Evolutionary conservation across 164 flowering plant genomes (phyloP).

Genomic region (Stephania yunnanensis): DNA sequence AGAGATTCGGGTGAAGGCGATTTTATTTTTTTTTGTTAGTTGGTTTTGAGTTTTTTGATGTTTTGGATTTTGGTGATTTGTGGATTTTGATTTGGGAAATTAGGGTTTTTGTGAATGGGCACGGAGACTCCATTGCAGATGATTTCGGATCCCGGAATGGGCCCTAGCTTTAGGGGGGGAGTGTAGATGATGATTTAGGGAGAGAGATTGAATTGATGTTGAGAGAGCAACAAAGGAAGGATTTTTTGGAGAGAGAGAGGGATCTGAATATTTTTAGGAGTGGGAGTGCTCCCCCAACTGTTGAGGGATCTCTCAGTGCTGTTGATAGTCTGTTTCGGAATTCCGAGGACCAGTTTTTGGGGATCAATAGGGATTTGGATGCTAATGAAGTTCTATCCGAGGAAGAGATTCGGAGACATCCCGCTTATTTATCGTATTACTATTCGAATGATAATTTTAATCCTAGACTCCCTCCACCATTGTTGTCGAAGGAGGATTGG

Average conservation of each 20-base stretch:
- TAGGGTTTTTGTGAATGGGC: conserved; percentile 36
- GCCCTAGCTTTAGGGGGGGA: conserved; percentile 22
- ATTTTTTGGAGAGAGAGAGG: conserved; percentile 30
- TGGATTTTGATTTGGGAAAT: conserved; percentile 1
- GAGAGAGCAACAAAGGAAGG: conserved; percentile 31
- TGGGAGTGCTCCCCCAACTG: conserved; percentile 94
- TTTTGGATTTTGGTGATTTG: not conserved
- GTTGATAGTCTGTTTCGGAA: conserved; percentile 43
- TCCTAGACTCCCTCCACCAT: conserved; percentile 79
- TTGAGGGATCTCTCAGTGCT: conserved; percentile 71
- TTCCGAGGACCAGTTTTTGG: conserved; percentile 5
- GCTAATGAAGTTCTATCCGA: conserved; percentile 37
- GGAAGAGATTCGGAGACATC: conserved; percentile 70
- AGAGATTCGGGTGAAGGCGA: conserved; percentile 10
- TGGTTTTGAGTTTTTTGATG: not conserved
- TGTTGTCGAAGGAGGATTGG: conserved; percentile 84
- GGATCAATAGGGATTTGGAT: not conserved
- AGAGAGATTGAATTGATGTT: conserved; percentile 49
- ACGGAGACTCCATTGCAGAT: conserved; percentile 33
- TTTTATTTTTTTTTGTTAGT: not conserved
- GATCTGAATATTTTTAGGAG: conserved; percentile 59
- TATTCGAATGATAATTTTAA: conserved; percentile 66
- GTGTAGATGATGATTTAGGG: conserved; percentile 42
- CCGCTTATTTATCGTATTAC: conserved; percentile 72
- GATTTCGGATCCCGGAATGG: conserved; percentile 26